Evolutionary conservation across 768 basidiomycete species (phyloP), one percentile per base, ranked within the genome.

Genomic region (Trametes coccinea): DNA sequence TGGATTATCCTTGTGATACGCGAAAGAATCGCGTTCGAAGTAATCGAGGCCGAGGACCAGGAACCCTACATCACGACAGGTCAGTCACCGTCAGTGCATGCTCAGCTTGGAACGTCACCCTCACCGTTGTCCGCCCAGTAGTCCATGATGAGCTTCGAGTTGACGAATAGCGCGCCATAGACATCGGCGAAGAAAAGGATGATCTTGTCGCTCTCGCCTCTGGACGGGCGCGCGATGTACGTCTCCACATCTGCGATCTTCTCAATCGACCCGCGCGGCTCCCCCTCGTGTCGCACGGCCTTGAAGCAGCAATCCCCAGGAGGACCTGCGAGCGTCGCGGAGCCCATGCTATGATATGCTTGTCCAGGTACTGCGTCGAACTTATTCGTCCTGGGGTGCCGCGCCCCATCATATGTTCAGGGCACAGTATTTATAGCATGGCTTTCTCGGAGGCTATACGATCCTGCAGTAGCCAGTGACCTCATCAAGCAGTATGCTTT

Each of bases 181-280:
- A 87, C 78, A 61, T 88, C 87, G 0, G 84, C 63, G 60, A 84
- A 80, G 75, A 77, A 88, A n/a, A 89, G 70, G 16, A 88, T 70
- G 53, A 88, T 74, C 64, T 77, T 78, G 7, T 53, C 59, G 64
- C 46, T 78, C 7, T 53, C 59, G 64, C 46, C 40, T 22, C 27
- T 60, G 2, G 74, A 68, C 0, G 83, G 83, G 56, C 82, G 78
- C 4, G 84, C 78, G 34, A 88, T 56, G 65, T 88, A 88, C 0
- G 85, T 86, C 0, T 76, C 71, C 0, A 85, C 70, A n/a, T 76
- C 80, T 45, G 77, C 75, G 65, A 80, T 75, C 29, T 72, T 65
- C 46, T 75, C 72, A 4, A 72, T 68, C 41, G 73, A 75, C 13
- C 85, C 84, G 5, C 72, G 67, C 0, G 85, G 73, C 0, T 75